phyloP scores from a whole-genome alignment of 139 green algal genomes.

The Volvox reticuliferus region DNA sequence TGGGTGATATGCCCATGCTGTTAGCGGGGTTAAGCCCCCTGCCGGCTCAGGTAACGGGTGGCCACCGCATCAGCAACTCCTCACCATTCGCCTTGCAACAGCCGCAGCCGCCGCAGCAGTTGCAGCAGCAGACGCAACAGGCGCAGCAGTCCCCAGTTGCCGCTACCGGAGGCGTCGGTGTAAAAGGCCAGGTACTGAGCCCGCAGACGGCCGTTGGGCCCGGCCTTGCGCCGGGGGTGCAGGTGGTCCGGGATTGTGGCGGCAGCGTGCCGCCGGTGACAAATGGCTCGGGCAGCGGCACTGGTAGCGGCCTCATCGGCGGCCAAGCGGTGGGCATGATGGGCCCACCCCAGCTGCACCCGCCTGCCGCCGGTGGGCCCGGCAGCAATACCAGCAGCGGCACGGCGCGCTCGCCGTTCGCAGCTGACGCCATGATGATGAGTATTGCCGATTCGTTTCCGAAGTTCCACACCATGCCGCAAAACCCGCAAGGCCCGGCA shows the following conservation, averaged over 20 bases:
- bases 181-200: too few relatives aligned
- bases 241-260: not conserved
- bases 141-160: not conserved
- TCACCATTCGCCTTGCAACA: conserved; percentile 31
- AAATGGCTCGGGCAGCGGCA: not conserved
- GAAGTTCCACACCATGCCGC: not conserved
- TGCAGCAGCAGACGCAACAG: not conserved
- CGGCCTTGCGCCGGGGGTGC: too few relatives aligned
- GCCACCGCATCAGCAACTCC: conserved; percentile 42
- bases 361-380: not conserved
- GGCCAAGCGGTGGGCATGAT: not conserved
- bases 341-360: not conserved
- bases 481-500: not conserved
- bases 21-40: not conserved
- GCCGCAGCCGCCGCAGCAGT: not conserved
- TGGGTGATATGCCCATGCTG: not conserved
- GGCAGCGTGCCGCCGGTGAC: not conserved
- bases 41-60: too few relatives aligned
- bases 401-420: conserved; percentile 16
- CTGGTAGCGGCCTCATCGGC: not conserved
- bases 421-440: conserved; percentile 2
- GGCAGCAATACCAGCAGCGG: not conserved
- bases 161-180: not conserved
- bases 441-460: conserved; percentile 39
- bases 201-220: too few relatives aligned